Conservation (phyloP, 2,329 filamentous ascomycete species). For the Rosellinia necatrix region DNA sequence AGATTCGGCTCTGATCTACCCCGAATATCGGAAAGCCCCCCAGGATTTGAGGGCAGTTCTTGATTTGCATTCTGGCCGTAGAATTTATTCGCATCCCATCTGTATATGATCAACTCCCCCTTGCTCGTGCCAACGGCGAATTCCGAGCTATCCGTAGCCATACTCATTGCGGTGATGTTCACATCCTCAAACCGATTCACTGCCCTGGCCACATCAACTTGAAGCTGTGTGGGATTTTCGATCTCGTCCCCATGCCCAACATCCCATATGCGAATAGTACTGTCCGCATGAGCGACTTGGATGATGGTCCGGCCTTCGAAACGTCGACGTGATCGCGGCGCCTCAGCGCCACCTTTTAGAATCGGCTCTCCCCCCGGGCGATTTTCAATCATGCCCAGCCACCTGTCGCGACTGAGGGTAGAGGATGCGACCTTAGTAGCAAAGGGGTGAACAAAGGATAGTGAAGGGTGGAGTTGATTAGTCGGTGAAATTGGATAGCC, state of each 20-base stretch:
- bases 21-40: slow-evolving; percentile 75
- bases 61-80: slow-evolving; percentile 66
- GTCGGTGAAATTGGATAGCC: slow-evolving; percentile 90
- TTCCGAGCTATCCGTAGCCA: slow-evolving; percentile 82
- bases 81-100: slow-evolving; percentile 82
- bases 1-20: slow-evolving; percentile 72
- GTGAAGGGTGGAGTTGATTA: slow-evolving; percentile 86
- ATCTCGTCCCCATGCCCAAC: slow-evolving; percentile 90
- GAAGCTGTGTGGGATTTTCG: slow-evolving; percentile 79
- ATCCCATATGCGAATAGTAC: slow-evolving; percentile 92
- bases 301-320: slow-evolving; percentile 85
- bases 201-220: slow-evolving; percentile 84
- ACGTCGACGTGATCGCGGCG: slow-evolving; percentile 69
- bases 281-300: slow-evolving; percentile 86
- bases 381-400: slow-evolving; percentile 89
- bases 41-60: slow-evolving; percentile 62
- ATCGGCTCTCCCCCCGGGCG: slow-evolving; percentile 78
- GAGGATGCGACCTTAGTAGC: slow-evolving; percentile 74
- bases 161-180: slow-evolving; percentile 76
- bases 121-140: slow-evolving; percentile 78
- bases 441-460: slow-evolving; percentile 90
- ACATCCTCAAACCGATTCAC: slow-evolving; percentile 79
- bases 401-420: slow-evolving; percentile 75
- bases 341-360: slow-evolving; percentile 78
- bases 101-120: slow-evolving; percentile 86